These are phyloP conservation scores for Mollisiaceae sp. DNA, from an alignment of 2,329 filamentous ascomycete genomes.

Conservation along the genomic window DNA sequence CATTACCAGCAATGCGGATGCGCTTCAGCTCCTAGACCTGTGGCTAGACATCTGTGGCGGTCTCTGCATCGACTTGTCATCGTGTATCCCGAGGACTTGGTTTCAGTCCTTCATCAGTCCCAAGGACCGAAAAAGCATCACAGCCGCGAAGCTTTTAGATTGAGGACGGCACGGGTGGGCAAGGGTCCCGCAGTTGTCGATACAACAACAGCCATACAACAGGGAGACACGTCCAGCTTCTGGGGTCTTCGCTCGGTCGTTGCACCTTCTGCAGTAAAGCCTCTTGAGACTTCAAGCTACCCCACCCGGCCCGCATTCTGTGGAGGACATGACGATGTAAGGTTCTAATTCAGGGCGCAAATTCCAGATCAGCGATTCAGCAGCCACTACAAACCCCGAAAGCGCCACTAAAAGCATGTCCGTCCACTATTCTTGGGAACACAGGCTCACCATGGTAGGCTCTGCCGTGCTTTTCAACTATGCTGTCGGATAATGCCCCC, in stretches of 20 bases:
- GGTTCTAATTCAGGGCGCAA: neutral
- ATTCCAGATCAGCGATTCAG: neutral
- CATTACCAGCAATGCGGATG: neutral
- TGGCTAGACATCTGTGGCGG: constrained; percentile 2
- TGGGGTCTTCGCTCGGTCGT: neutral
- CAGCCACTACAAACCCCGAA: neutral
- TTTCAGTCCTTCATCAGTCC: neutral
- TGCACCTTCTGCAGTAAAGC: neutral
- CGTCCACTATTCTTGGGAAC: neutral
- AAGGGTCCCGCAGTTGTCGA: neutral
- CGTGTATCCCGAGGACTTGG: neutral
- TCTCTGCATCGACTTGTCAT: constrained; percentile 1
- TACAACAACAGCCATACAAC: neutral
- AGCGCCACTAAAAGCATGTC: neutral
- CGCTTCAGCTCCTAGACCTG: neutral
- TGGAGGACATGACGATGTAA: too few species aligned
- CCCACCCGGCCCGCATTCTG: neutral
- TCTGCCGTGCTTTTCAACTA: neutral
- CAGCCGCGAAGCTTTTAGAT: neutral
- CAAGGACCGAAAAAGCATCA: neutral
- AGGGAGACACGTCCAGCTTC: neutral
- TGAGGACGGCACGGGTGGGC: constrained; percentile 2
- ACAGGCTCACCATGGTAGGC: neutral
- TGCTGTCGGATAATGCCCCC: constrained; percentile 16
- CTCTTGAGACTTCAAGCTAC: neutral